These are phyloP conservation scores for Haberlea rhodopensis DNA, from an alignment of 257 asterid species.

Conservation along the genomic window DNA sequence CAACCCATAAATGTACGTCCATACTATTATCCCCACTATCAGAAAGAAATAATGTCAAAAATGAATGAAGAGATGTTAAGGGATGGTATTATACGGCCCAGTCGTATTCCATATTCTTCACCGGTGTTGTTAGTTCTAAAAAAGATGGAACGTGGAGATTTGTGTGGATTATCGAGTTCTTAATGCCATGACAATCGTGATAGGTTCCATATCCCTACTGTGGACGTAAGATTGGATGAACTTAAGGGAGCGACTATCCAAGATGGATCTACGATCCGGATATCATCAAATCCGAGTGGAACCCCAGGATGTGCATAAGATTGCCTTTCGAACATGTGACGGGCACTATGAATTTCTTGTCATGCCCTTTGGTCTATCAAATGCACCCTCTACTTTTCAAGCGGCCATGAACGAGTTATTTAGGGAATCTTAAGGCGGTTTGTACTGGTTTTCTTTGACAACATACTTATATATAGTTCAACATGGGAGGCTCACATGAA, in stretches of 20 bases:
- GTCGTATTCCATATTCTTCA: background rate
- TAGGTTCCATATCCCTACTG: background rate
- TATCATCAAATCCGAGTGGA: constrained; percentile 1
- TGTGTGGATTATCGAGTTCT: background rate
- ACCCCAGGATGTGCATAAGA: background rate
- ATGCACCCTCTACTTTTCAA: constrained; percentile 5
- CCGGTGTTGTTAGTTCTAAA: background rate
- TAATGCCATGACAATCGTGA: background rate
- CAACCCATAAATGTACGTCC: background rate
- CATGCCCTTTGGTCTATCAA: constrained; percentile 5
- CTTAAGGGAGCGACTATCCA: too few relatives aligned
- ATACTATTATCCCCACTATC: background rate
- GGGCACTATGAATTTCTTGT: constrained; percentile 5
- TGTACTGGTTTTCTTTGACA: too few relatives aligned
- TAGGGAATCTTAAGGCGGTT: too few relatives aligned
- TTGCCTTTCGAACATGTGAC: background rate
- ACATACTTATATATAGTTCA: too few relatives aligned
- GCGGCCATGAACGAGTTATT: too few relatives aligned
- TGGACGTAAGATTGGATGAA: background rate
- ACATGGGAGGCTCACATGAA: too few relatives aligned
- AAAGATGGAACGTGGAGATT: background rate
- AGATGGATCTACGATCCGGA: background rate
- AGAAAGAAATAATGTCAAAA: background rate
- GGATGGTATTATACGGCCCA: too few relatives aligned
- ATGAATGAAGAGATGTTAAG: background rate